phyloP scores from a whole-genome alignment of 2,329 filamentous ascomycete species.

The Chaetomiaceae sp. region DNA sequence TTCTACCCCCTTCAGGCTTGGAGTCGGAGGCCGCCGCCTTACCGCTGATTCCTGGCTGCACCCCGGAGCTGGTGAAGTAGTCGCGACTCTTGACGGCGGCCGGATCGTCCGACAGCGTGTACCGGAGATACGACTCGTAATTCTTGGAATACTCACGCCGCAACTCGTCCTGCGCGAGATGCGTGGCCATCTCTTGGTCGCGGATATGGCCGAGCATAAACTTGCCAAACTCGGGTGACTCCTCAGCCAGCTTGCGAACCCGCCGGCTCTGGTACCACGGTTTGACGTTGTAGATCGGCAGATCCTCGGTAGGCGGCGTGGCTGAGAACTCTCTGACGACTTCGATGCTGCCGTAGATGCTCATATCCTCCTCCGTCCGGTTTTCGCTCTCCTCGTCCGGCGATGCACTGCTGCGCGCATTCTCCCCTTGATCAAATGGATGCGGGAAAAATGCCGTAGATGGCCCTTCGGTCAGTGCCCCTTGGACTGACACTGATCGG shows the following conservation, averaged over 20 bases:
- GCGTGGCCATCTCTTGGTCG: slow-evolving; percentile 34
- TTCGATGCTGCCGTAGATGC: slow-evolving; percentile 44
- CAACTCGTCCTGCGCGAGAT: slow-evolving; percentile 34
- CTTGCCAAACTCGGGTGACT: slow-evolving; percentile 35
- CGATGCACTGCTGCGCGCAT: slow-evolving; percentile 40
- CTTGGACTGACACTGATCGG: slow-evolving; percentile 13
- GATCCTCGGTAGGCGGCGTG: slow-evolving; percentile 49
- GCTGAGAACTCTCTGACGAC: slow-evolving; percentile 44
- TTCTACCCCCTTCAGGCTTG: slow-evolving; percentile 48
- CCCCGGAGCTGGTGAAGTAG: slow-evolving; percentile 41
- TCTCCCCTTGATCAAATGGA: slow-evolving; percentile 16
- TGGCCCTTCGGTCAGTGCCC: slow-evolving; percentile 22
- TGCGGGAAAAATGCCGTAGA: slow-evolving; percentile 13
- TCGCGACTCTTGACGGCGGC: slow-evolving; percentile 49
- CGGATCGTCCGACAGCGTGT: slow-evolving; percentile 50
- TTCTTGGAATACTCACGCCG: slow-evolving; percentile 40
- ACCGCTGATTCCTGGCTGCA: slow-evolving; percentile 30
- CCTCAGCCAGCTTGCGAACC: slow-evolving; percentile 38
- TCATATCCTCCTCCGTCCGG: slow-evolving; percentile 49
- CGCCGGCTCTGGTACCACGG: slow-evolving; percentile 44
- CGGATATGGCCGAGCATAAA: slow-evolving; percentile 43
- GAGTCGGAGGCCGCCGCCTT: slow-evolving; percentile 44
- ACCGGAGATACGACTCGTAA: slow-evolving; percentile 48
- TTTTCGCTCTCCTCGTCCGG: slow-evolving; percentile 47
- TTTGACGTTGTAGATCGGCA: slow-evolving; percentile 42